Conservation (phyloP, 2,329 filamentous ascomycete genomes). For the Trichoderma guizhouense region DNA sequence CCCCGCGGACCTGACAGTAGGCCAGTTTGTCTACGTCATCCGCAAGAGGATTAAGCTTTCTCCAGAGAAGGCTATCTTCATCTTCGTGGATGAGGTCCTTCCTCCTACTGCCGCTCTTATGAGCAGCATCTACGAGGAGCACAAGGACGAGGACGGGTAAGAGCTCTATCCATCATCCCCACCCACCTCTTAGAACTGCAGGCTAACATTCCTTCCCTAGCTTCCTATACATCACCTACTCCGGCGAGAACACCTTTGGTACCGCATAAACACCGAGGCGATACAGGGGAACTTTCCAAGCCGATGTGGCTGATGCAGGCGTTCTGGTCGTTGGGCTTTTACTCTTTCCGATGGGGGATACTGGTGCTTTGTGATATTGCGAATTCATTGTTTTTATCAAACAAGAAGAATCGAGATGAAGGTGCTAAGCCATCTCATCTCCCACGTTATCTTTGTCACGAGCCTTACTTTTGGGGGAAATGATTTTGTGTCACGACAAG, state of each 20-base stretch:
- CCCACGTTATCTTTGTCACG: neutral
- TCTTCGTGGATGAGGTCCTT: slow-evolving; percentile 98
- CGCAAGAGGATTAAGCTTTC: slow-evolving; percentile 99
- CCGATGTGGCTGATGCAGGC: slow-evolving; percentile 33
- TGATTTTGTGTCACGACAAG: neutral
- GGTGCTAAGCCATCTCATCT: neutral
- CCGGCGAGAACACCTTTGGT: slow-evolving; percentile 98
- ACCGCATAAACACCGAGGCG: slow-evolving; percentile 23
- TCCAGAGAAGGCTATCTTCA: slow-evolving; percentile 99
- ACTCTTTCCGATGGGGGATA: slow-evolving; percentile 26
- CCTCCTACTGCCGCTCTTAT: slow-evolving; percentile 95
- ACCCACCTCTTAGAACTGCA: neutral
- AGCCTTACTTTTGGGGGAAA: neutral
- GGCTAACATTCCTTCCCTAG: slow-evolving; percentile 41
- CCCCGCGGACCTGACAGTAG: slow-evolving; percentile 93
- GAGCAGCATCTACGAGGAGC: slow-evolving; percentile 99
- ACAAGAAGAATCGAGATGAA: neutral
- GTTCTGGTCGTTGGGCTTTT: slow-evolving; percentile 34
- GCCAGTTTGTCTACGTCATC: slow-evolving; percentile 99
- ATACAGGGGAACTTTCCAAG: slow-evolving; percentile 8
- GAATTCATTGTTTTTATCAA: slow-evolving; percentile 8
- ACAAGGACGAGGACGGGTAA: slow-evolving; percentile 79
- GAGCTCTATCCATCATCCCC: slow-evolving; percentile 24
- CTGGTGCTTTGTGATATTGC: slow-evolving; percentile 28
- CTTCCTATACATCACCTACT: slow-evolving; percentile 99